Conservation (phyloP, 495 filamentous ascomycete genomes). For the Mytilinidion resinicola region DNA sequence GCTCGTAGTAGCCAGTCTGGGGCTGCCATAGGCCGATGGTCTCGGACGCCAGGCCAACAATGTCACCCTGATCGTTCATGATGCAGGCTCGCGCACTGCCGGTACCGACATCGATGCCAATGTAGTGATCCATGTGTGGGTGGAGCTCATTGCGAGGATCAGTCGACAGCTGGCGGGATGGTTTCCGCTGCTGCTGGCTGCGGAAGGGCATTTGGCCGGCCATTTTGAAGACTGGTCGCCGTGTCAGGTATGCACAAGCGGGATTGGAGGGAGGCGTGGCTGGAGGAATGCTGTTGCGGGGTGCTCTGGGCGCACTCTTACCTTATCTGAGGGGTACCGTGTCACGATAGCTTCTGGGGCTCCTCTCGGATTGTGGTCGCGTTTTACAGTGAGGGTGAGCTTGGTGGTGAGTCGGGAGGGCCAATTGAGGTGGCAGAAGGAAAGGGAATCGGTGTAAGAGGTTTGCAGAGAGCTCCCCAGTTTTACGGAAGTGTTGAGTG, state of each 20-base stretch:
- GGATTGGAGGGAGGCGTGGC: neutral
- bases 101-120: constrained; percentile 94
- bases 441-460: neutral
- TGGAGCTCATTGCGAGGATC: constrained; percentile 52
- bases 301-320: no score
- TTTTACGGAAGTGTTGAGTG: constrained; percentile 1
- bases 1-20: constrained; percentile 88
- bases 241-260: neutral
- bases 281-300: no score
- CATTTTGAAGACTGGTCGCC: constrained; percentile 3
- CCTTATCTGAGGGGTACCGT: no score
- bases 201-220: constrained; percentile 27
- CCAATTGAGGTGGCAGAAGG: no score
- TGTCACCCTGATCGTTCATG: constrained; percentile 83
- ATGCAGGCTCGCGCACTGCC: constrained; percentile 92
- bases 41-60: constrained; percentile 83
- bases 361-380: no score
- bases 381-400: no score
- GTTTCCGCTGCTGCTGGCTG: constrained; percentile 28
- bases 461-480: neutral
- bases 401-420: no score
- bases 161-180: constrained; percentile 49
- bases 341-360: no score
- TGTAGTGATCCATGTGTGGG: constrained; percentile 59
- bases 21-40: constrained; percentile 94